These are phyloP conservation scores for Orbilia javanica DNA, from an alignment of 2,329 filamentous ascomycete genomes.

Conservation along the genomic window DNA sequence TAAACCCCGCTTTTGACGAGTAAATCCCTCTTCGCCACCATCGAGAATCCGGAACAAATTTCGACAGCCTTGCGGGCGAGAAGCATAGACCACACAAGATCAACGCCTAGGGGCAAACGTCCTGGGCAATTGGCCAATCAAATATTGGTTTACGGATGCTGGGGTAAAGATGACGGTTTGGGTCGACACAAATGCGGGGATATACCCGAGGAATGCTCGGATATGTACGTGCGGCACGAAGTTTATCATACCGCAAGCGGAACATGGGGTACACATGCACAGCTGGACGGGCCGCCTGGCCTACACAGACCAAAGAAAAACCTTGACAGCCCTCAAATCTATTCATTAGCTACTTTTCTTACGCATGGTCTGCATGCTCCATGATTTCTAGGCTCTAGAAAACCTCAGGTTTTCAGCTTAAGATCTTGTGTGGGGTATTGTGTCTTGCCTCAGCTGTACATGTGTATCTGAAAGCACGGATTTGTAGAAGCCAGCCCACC, in stretches of 20 bases:
- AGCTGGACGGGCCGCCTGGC: not conserved
- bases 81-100: no score
- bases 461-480: no score
- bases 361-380: no score
- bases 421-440: no score
- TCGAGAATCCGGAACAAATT: not conserved
- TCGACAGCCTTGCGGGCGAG: not conserved
- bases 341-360: no score
- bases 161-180: no score
- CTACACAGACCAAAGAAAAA: not conserved
- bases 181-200: not conserved
- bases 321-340: not conserved
- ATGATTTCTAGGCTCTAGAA: no score
- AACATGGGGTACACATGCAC: not conserved
- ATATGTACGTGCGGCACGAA: slow-evolving; percentile 30
- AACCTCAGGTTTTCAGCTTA: no score
- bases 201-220: slow-evolving; percentile 13
- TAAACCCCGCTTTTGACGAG: not conserved
- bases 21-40: not conserved
- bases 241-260: slow-evolving; percentile 7
- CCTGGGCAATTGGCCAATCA: not conserved
- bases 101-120: not conserved
- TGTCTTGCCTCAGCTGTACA: no score
- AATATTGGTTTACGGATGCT: not conserved
- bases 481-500: no score